phyloP scores from a whole-genome alignment of 1,284 basidiomycete species.

The Omphalotus olearius region DNA sequence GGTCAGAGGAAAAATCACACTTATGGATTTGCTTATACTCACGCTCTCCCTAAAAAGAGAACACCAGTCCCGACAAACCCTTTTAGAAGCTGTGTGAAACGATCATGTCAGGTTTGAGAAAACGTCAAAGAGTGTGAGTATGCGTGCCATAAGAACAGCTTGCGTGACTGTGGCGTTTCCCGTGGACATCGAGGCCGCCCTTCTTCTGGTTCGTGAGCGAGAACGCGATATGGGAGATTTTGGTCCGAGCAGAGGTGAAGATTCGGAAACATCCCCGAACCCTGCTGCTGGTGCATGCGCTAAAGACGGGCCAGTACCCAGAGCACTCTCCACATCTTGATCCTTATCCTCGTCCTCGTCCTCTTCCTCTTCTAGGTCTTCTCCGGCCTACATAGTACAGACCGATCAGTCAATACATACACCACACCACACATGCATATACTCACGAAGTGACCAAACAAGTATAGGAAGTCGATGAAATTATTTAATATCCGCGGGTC shows the following conservation, averaged over 20 bases:
- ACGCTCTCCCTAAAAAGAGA: slow-evolving; percentile 93
- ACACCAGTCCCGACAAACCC: slow-evolving; percentile 97
- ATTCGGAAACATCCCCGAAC: slow-evolving; percentile 33
- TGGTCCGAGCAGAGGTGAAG: slow-evolving; percentile 38
- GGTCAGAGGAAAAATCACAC: slow-evolving; percentile 1
- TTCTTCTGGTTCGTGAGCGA: slow-evolving; percentile 48
- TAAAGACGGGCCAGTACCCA: slow-evolving; percentile 22
- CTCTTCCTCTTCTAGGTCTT: slow-evolving; percentile 89
- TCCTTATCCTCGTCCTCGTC: slow-evolving; percentile 44
- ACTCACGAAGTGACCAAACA: slow-evolving; percentile 93
- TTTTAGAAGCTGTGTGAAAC: slow-evolving; percentile 71
- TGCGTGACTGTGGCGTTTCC: slow-evolving; percentile 88
- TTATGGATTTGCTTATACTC: slow-evolving; percentile 25
- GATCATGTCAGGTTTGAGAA: slow-evolving; percentile 5
- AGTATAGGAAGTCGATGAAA: slow-evolving; percentile 89
- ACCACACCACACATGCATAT: not conserved
- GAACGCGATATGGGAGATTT: slow-evolving; percentile 24
- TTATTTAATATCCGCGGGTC: slow-evolving; percentile 72
- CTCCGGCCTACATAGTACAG: slow-evolving; percentile 75
- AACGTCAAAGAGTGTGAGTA: not conserved
- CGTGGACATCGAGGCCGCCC: slow-evolving; percentile 44
- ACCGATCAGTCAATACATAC: not conserved
- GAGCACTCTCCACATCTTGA: slow-evolving; percentile 32
- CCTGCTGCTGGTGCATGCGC: slow-evolving; percentile 19
- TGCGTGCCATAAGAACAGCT: slow-evolving; percentile 83